These are phyloP conservation scores for Barbatosphaeria neglecta DNA, from an alignment of 495 filamentous ascomycete species.

Conservation along the genomic window DNA sequence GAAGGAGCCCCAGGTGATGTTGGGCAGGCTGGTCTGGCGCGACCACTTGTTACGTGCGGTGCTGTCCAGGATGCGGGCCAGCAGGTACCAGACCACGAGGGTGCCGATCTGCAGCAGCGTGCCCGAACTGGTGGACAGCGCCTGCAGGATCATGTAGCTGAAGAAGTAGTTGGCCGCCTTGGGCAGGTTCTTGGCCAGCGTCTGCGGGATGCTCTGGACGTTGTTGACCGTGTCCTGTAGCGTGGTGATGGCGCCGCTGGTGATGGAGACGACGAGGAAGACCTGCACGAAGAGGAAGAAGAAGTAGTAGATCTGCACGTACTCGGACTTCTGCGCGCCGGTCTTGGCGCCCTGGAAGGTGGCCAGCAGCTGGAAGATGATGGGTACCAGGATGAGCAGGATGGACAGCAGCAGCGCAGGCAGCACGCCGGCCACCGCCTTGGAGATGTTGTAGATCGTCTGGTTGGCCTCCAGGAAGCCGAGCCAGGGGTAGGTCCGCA, in stretches of 20 bases:
- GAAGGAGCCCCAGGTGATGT: constrained; percentile 82
- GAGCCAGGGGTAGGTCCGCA: constrained; percentile 53
- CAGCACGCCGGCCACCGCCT: constrained; percentile 74
- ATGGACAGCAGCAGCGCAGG: constrained; percentile 69
- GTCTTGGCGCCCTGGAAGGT: constrained; percentile 71
- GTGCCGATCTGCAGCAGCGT: constrained; percentile 75
- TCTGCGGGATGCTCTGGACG: constrained; percentile 43
- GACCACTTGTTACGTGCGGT: constrained; percentile 85
- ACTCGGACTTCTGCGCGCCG: constrained; percentile 65
- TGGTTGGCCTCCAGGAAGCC: constrained; percentile 49
- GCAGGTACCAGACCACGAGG: constrained; percentile 68
- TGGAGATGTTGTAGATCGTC: constrained; percentile 48
- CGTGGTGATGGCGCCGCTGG: constrained; percentile 62
- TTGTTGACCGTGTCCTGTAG: constrained; percentile 52
- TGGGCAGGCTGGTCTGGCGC: constrained; percentile 66
- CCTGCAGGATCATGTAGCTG: constrained; percentile 93
- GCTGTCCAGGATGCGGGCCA: constrained; percentile 66
- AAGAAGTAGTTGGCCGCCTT: constrained; percentile 95
- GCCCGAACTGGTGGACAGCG: constrained; percentile 79
- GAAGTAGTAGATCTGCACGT: constrained; percentile 89
- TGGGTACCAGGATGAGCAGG: constrained; percentile 68
- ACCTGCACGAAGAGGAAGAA: constrained; percentile 90
- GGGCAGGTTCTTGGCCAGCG: constrained; percentile 76
- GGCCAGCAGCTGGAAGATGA: constrained; percentile 59
- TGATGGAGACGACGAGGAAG: constrained; percentile 84